These are phyloP conservation scores for Piloderma croceum DNA, from an alignment of 768 basidiomycete genomes.

Conservation along the genomic window DNA sequence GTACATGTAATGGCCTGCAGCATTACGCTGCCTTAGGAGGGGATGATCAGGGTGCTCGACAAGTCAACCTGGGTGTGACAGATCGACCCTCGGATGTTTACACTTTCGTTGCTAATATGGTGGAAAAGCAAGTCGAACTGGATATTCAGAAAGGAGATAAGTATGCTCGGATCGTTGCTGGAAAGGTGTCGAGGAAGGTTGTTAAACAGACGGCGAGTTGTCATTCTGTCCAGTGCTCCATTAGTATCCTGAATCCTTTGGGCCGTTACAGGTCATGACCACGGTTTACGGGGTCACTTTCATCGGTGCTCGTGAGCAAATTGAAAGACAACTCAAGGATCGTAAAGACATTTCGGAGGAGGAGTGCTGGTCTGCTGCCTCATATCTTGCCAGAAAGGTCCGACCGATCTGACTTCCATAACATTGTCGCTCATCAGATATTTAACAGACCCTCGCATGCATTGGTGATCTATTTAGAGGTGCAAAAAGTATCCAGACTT, in stretches of 20 bases:
- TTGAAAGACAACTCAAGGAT: slow-evolving; percentile 81
- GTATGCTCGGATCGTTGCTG: slow-evolving; percentile 57
- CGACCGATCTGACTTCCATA: slow-evolving; percentile 5
- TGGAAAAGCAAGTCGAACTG: slow-evolving; percentile 57
- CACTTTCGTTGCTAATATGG: slow-evolving; percentile 83
- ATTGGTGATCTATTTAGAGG: slow-evolving; percentile 94
- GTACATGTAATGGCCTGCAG: slow-evolving; percentile 97
- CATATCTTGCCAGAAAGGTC: slow-evolving; percentile 79
- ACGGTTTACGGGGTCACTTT: slow-evolving; percentile 98
- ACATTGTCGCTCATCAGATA: neutral
- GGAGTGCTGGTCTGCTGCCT: slow-evolving; percentile 64
- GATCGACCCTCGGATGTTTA: slow-evolving; percentile 94
- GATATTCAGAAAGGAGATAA: slow-evolving; percentile 49
- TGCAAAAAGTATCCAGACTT: slow-evolving; percentile 85
- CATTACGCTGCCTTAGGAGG: slow-evolving; percentile 98
- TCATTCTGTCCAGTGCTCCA: too few relatives aligned
- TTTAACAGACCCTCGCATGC: slow-evolving; percentile 54
- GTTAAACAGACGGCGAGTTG: slow-evolving; percentile 92
- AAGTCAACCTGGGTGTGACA: slow-evolving; percentile 84
- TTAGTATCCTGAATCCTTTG: neutral
- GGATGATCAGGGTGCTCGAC: slow-evolving; percentile 78
- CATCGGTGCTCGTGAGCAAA: slow-evolving; percentile 91
- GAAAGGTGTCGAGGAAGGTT: slow-evolving; percentile 85
- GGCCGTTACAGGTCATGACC: slow-evolving; percentile 76
- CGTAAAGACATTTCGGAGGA: slow-evolving; percentile 67